These are phyloP conservation scores for Glarea lozoyensis DNA, from an alignment of 495 filamentous ascomycete species.

Conservation along the genomic window DNA sequence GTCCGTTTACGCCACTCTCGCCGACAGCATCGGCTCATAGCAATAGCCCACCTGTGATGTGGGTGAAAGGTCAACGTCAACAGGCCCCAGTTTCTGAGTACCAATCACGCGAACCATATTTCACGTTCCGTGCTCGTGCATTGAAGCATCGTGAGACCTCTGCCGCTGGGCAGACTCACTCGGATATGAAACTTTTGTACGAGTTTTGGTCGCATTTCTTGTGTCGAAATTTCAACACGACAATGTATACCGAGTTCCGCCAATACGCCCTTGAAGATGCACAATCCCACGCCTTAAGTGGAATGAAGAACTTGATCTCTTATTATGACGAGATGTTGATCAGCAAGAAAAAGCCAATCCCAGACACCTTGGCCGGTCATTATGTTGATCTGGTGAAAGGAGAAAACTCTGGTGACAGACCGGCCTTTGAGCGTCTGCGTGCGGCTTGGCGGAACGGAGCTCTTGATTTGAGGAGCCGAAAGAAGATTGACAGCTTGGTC, in stretches of 20 bases:
- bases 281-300: slow-evolving; percentile 36
- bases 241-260: slow-evolving; percentile 76
- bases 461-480: slow-evolving; percentile 46
- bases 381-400: slow-evolving; percentile 41
- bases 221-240: slow-evolving; percentile 62
- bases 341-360: slow-evolving; percentile 34
- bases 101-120: slow-evolving; percentile 44
- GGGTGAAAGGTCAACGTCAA: slow-evolving; percentile 20
- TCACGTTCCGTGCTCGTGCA: slow-evolving; percentile 44
- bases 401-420: slow-evolving; percentile 29
- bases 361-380: slow-evolving; percentile 41
- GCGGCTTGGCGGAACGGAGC: slow-evolving; percentile 43
- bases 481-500: slow-evolving; percentile 39
- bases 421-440: slow-evolving; percentile 40
- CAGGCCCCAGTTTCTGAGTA: slow-evolving; percentile 21
- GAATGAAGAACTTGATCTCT: slow-evolving; percentile 45
- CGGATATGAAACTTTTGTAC: slow-evolving; percentile 55
- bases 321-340: slow-evolving; percentile 50
- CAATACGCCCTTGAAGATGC: slow-evolving; percentile 61
- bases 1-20: slow-evolving; percentile 17
- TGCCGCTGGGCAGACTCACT: slow-evolving; percentile 38
- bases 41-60: slow-evolving; percentile 23
- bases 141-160: slow-evolving; percentile 46
- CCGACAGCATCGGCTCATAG: slow-evolving; percentile 9
- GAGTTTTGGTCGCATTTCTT: slow-evolving; percentile 76